Conservation (phyloP, 2,329 filamentous ascomycete species). For the Ampelomyces quisqualis region DNA sequence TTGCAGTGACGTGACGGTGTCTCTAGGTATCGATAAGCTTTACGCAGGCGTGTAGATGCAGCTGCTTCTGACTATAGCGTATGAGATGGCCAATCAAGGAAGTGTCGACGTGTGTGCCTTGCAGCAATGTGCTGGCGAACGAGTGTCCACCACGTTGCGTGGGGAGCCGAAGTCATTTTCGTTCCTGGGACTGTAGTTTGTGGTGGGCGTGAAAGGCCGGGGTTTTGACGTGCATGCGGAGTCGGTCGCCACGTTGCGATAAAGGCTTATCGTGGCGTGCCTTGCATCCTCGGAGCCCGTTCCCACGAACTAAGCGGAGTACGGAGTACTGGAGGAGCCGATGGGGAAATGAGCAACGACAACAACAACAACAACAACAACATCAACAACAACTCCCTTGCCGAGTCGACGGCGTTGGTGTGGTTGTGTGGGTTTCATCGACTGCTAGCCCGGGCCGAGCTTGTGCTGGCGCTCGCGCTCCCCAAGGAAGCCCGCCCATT, state of each 20-base stretch:
- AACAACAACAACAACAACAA: too few species aligned
- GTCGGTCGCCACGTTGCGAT: conserved; percentile 23
- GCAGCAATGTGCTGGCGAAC: conserved; percentile 10
- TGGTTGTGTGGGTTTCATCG: conserved; percentile 15
- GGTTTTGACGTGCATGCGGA: conserved; percentile 23
- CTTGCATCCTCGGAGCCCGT: too few species aligned
- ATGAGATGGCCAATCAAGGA: background rate
- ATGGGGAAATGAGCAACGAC: too few species aligned
- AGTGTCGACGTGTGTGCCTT: background rate
- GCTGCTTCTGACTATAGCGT: background rate
- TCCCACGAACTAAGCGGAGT: too few species aligned
- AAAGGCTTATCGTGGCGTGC: conserved; percentile 25
- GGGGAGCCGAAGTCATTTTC: conserved; percentile 9
- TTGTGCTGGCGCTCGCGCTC: conserved; percentile 9
- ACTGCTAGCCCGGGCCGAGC: conserved; percentile 17
- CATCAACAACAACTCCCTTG: too few species aligned
- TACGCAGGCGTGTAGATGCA: background rate
- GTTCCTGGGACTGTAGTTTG: conserved; percentile 10
- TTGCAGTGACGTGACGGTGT: too few species aligned
- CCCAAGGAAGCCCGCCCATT: too few species aligned
- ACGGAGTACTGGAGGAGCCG: too few species aligned
- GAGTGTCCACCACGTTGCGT: conserved; percentile 22
- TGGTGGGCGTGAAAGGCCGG: conserved; percentile 15
- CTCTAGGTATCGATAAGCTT: conserved; percentile 1
- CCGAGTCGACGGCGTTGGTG: too few species aligned